Evolutionary conservation across 129 eudicot species (phyloP), one percentile per base, ranked within the genome.

Genomic region (Chrysanthemum seticuspe): DNA sequence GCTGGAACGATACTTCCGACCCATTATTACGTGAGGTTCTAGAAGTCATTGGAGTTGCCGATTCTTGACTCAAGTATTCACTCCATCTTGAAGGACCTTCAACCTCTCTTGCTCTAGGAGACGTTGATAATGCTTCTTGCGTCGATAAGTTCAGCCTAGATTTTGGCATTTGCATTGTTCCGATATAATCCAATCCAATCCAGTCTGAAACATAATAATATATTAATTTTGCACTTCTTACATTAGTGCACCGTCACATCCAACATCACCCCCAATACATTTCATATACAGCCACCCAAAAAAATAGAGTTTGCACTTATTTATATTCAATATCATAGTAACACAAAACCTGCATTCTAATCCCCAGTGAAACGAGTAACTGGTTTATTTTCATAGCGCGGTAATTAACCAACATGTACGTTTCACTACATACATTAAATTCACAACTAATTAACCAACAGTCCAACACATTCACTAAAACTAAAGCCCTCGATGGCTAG

Each of bases 71-170:
- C 77, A 89, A 79, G 74, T 87, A 92, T 73, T 87, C 96, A 18
- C 82, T 88, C 97, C 97, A 91, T 82, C 97, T 88, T 4, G 88
- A 76, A 64, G 90, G 90, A 61, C 95, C 97, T 73, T 88, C 97
- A 79, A 84, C 84, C 79, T 91, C 97, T 74, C 88, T 84, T 56
- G 95, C 84, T 74, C 97, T 81, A 14, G 92, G 91, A 12, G 87
- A 76, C 0, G 93, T 65, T 8, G 88, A 83, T 51, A 80, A 65
- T 25, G 79, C 81, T 13, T 88, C 92, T 83, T 91, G 92, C 25
- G 83, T 76, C 51, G 88, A 73, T 79, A 80, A 79, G 57, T 84
- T 77, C 10, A 82, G 83, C 71, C 96, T 84, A 40, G 88, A 72
- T 70, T 71, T 91, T 7, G 87, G 77, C 90, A 86, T 88, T 82